These are phyloP conservation scores for Sambucus nigra DNA, from an alignment of 129 eudicot genomes.

Conservation along the genomic window DNA sequence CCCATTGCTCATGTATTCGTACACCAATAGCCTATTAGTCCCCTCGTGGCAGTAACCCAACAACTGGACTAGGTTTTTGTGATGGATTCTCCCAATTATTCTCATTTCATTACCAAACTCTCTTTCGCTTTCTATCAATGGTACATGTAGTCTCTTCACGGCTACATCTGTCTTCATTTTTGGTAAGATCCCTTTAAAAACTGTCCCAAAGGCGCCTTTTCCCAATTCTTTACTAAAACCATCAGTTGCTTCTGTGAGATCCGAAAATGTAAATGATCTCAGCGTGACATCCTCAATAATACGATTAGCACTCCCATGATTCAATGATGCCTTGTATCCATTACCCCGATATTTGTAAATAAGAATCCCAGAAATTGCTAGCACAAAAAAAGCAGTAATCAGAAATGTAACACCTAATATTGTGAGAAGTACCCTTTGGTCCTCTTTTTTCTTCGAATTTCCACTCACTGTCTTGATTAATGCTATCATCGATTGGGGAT, in stretches of 20 bases:
- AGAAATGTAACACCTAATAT: neutral
- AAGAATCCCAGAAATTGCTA: neutral
- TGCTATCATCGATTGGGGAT: neutral
- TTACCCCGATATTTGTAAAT: neutral
- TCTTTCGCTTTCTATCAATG: neutral
- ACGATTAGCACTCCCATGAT: neutral
- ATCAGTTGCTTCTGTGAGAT: conserved; percentile 12
- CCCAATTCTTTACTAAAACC: conserved; percentile 10
- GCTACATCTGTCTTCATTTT: conserved; percentile 1
- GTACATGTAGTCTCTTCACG: conserved; percentile 12
- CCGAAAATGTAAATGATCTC: neutral
- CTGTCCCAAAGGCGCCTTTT: conserved; percentile 10
- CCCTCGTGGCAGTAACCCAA: conserved; percentile 16
- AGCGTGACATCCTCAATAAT: neutral
- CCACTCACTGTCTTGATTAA: neutral
- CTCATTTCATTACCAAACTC: conserved; percentile 4
- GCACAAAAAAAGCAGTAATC: neutral
- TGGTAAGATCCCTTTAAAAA: conserved; percentile 11
- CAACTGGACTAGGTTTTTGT: conserved; percentile 10
- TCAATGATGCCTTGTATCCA: neutral
- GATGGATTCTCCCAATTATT: conserved; percentile 10
- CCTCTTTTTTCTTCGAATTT: neutral
- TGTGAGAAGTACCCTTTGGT: neutral
- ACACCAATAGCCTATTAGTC: conserved; percentile 9
- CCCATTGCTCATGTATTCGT: conserved; percentile 17